Evolutionary conservation across 164 flowering plant species (phyloP).

Genomic region (Chloranthus sessilifolius): DNA sequence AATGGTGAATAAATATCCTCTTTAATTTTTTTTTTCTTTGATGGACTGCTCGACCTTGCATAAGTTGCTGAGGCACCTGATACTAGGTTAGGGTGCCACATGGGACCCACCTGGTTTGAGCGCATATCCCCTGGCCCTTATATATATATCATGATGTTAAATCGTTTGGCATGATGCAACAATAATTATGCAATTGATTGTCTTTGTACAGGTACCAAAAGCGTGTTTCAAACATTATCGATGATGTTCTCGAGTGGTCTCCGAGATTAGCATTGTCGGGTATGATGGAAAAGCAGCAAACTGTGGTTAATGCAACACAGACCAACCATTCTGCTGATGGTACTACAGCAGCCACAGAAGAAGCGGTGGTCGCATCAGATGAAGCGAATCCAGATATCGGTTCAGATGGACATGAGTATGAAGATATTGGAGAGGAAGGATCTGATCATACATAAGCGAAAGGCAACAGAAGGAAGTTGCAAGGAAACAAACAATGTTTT

Average conservation of each 20-base stretch:
- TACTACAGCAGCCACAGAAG: conserved; percentile 21
- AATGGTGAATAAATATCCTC: too few relatives aligned
- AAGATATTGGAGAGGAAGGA: conserved; percentile 19
- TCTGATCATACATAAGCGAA: conserved; percentile 14
- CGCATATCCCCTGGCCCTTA: too few relatives aligned
- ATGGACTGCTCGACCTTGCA: too few relatives aligned
- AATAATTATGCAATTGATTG: neutral
- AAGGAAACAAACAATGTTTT: conserved; percentile 2
- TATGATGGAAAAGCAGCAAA: conserved; percentile 79
- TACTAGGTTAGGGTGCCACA: too few relatives aligned
- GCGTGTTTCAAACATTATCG: conserved; percentile 90
- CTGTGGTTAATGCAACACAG: conserved; percentile 47
- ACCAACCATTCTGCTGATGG: conserved; percentile 29
- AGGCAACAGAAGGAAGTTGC: conserved; percentile 3
- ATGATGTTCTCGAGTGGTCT: conserved; percentile 95
- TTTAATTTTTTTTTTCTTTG: too few relatives aligned
- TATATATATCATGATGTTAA: too few relatives aligned
- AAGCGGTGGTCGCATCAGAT: conserved; percentile 18
- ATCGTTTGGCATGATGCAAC: too few relatives aligned
- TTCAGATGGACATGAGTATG: conserved; percentile 27
- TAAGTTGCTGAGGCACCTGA: too few relatives aligned
- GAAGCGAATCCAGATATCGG: conserved; percentile 15
- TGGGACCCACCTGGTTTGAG: too few relatives aligned
- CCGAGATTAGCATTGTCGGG: conserved; percentile 87
- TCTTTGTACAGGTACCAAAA: conserved; percentile 73